Base-by-base conservation (phyloP, 164 flowering plant genomes). In the Chimonanthus salicifolius region DNA sequence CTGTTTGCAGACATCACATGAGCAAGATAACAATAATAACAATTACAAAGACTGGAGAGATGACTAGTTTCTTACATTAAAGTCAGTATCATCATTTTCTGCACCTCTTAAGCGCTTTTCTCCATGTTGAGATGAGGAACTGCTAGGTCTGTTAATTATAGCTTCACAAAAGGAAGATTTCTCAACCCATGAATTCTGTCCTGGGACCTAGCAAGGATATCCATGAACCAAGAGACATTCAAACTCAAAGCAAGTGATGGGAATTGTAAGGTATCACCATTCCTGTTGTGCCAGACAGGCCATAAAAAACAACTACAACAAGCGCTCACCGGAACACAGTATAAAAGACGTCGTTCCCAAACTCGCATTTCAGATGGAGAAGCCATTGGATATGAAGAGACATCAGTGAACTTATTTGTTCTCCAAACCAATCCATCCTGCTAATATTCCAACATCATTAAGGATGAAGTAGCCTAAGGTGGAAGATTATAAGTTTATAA, bases 261-360 rank as follows among this genome's bases (percentile, higher is more conserved):
- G 58, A 58, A 11, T 5, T 73, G 45, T 33, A 58, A 7, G 54
- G 18, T 47, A 47, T 33, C 33, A 33, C 33, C 33, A 33, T 33
- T 33, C 33, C 33, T 33, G 48, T 11, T 5, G 43, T 47, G 15
- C 16, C 70, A 3, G 18, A 15, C 54, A 44, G n/a, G 20, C 48
- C 46, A 44, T 8, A 13, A 8, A 66, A 44, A 9, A n/a, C 11
- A 6, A 64, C 5, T 43, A 68, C 48, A 68, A 68, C 21, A 64
- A 33, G 33, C 33, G 67, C 18, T 47, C 46, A 95, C 99, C 5
- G 92, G 96, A 74, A 89, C 87, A 80, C 97, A 93, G 70, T 84
- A 87, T 4, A 93, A 79, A 67, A 93, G 76, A 1, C 90, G 91
- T 3, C 99, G 94, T 69, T 93, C 97, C 99, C 99, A 95, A 21